A percentile compares a stretch with the other conserved stretches of the same genome.
phyloP scores from a whole-genome alignment of 2,329 filamentous ascomycete genomes.

The Exophiala sp. region DNA sequence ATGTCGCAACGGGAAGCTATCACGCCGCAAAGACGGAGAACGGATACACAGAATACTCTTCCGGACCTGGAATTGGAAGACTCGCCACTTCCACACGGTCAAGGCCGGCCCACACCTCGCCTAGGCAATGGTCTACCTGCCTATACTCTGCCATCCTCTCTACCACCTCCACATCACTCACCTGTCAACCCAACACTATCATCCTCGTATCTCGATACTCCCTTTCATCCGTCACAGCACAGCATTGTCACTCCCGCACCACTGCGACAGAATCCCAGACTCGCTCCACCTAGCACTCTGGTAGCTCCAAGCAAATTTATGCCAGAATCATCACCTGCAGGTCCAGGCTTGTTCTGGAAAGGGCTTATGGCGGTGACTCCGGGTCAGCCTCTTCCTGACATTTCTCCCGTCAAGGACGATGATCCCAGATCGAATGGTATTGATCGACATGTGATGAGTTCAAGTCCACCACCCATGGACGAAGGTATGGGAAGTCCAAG shows the following conservation, averaged over 20 bases:
- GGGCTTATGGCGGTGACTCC: conserved; percentile 36
- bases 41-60: conserved; percentile 30
- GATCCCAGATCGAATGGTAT: conserved; percentile 29
- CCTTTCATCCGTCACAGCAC: conserved; percentile 34
- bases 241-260: conserved; percentile 50
- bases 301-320: conserved; percentile 51
- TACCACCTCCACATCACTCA: conserved; percentile 29
- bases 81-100: conserved; percentile 40
- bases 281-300: conserved; percentile 48
- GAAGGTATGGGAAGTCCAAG: conserved; percentile 41
- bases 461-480: conserved; percentile 48
- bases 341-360: conserved; percentile 46
- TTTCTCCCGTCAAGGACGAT: conserved; percentile 47
- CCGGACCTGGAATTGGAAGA: conserved; percentile 40
- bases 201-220: conserved; percentile 48
- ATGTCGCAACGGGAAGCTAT: conserved; percentile 43
- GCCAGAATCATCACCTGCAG: conserved; percentile 49
- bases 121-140: conserved; percentile 20
- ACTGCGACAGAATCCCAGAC: conserved; percentile 46
- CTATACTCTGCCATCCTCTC: conserved; percentile 24
- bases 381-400: conserved; percentile 35
- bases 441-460: conserved; percentile 40
- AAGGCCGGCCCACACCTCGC: conserved; percentile 29
- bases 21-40: conserved; percentile 46
- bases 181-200: conserved; percentile 44